Evolutionary conservation across 1,284 basidiomycete species (phyloP).

Genomic region (Marasmius sp.): DNA sequence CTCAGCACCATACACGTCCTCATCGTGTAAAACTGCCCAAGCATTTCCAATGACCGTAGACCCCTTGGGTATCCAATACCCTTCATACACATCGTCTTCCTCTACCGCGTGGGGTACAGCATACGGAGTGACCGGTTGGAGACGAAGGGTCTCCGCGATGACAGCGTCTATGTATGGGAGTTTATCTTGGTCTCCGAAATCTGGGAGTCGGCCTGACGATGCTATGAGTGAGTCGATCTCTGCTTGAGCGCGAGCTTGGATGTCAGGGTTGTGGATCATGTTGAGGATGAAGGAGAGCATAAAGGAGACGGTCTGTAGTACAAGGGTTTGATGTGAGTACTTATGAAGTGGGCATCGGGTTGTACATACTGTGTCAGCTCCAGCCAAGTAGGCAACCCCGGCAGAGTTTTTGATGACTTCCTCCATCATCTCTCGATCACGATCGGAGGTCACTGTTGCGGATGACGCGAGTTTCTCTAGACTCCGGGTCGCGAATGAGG

Average conservation of each 20-base stretch:
- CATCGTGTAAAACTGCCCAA: conserved; percentile 31
- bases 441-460: background rate
- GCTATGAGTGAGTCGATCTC: background rate
- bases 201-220: background rate
- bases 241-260: background rate
- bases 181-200: background rate
- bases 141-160: background rate
- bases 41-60: background rate
- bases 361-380: background rate
- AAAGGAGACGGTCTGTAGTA: background rate
- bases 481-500: background rate
- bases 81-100: background rate
- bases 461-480: background rate
- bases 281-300: background rate
- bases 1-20: conserved; percentile 36
- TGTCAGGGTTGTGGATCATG: background rate
- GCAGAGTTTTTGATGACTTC: background rate
- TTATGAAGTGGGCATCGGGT: background rate
- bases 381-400: background rate
- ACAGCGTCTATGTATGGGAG: background rate
- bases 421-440: background rate
- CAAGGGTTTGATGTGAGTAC: too few relatives aligned
- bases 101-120: background rate
- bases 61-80: background rate
- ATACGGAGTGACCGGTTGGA: background rate